Conservation (phyloP, 2,329 filamentous ascomycete genomes). For the Fusarium virguliforme region DNA sequence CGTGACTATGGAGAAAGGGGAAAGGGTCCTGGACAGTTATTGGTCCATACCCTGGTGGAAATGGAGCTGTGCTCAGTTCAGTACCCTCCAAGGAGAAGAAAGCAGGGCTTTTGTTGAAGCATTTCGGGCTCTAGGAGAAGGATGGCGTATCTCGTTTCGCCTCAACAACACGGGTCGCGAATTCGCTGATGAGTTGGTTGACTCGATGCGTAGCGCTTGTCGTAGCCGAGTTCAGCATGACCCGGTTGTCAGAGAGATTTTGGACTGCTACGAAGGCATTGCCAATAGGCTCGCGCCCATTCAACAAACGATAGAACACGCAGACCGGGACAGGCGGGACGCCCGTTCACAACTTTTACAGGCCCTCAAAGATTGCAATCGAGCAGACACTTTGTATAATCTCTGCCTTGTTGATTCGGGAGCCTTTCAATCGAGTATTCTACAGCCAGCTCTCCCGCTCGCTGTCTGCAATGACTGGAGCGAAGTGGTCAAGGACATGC, state of each 20-base stretch:
- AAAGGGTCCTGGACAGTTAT: too few relatives aligned
- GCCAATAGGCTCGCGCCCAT: neutral
- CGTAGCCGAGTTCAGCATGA: too few relatives aligned
- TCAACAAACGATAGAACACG: too few relatives aligned
- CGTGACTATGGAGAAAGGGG: neutral
- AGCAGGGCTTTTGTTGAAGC: neutral
- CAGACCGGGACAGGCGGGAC: neutral
- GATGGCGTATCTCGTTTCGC: constrained; percentile 4
- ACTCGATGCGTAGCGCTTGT: constrained; percentile 16
- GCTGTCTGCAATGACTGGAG: constrained; percentile 34
- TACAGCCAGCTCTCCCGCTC: constrained; percentile 30
- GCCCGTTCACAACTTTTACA: neutral
- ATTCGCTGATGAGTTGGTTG: neutral
- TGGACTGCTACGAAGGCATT: constrained; percentile 23
- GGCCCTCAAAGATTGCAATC: constrained; percentile 21
- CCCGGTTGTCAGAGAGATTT: constrained; percentile 1
- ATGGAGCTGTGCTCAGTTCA: neutral
- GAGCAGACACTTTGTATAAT: constrained; percentile 15
- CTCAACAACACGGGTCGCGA: neutral
- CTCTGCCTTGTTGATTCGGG: constrained; percentile 18
- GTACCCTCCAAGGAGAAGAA: neutral
- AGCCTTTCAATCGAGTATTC: constrained; percentile 7
- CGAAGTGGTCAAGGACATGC: constrained; percentile 21
- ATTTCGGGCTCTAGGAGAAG: constrained; percentile 12
- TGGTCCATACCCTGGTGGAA: neutral